These are phyloP conservation scores for Papiliotrema terrestris DNA, from an alignment of 1,284 basidiomycete species.

Conservation along the genomic window DNA sequence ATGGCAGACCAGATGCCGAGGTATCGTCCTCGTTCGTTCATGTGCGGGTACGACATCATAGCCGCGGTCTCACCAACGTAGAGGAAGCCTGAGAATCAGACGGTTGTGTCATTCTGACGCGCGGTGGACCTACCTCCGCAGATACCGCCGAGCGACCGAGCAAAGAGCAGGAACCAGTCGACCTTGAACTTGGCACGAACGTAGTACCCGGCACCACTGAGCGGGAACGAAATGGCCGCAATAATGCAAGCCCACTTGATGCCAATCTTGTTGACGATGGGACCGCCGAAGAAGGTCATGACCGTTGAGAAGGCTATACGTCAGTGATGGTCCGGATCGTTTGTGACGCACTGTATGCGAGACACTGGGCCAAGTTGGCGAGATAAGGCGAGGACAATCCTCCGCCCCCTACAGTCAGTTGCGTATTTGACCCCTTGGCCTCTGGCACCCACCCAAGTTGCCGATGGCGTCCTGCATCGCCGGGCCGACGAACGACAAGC, in stretches of 20 bases:
- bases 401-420: slow-evolving; percentile 11
- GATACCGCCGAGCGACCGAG: slow-evolving; percentile 2
- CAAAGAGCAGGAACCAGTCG: slow-evolving; percentile 23
- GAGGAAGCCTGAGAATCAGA: slow-evolving; percentile 20
- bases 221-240: slow-evolving; percentile 16
- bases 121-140: too few relatives aligned
- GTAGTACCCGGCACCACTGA: slow-evolving; percentile 24
- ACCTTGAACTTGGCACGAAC: slow-evolving; percentile 16
- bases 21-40: slow-evolving; percentile 20
- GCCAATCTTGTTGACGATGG: slow-evolving; percentile 35
- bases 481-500: slow-evolving; percentile 22
- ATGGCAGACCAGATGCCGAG: slow-evolving; percentile 30
- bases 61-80: slow-evolving; percentile 36
- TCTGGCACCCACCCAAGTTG: slow-evolving; percentile 13
- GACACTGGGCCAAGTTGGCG: slow-evolving; percentile 20
- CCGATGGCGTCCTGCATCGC: slow-evolving; percentile 29
- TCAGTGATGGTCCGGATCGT: background rate
- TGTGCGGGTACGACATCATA: slow-evolving; percentile 33
- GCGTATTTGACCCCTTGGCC: too few relatives aligned
- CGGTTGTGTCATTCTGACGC: slow-evolving; percentile 3
- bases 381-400: slow-evolving; percentile 25
- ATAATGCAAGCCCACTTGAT: slow-evolving; percentile 30
- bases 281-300: slow-evolving; percentile 30
- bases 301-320: background rate
- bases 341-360: slow-evolving; percentile 15